A percentile compares a stretch with the other conserved stretches of the same genome.
These are phyloP conservation scores for Trichoderma endophyticum DNA, from an alignment of 2,329 filamentous ascomycete species.

Conservation along the genomic window DNA sequence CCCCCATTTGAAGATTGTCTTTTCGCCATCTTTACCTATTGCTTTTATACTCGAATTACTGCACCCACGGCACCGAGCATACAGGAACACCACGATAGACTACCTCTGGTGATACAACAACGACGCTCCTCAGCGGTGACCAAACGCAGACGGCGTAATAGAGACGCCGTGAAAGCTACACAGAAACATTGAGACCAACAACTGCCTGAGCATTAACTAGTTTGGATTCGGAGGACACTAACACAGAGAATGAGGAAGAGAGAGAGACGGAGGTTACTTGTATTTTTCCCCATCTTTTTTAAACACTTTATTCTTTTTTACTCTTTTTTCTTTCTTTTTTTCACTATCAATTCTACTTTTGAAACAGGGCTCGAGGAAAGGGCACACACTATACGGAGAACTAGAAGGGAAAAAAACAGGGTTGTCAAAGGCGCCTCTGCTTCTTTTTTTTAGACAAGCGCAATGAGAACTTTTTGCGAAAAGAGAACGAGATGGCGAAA, in stretches of 20 bases:
- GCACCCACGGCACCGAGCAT: not conserved
- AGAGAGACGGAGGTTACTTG: not conserved
- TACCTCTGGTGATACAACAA: not conserved
- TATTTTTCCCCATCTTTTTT: not conserved
- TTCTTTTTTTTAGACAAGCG: not conserved
- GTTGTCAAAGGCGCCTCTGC: not conserved
- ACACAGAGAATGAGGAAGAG: not conserved
- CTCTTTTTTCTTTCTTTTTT: not conserved
- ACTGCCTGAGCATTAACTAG: not conserved
- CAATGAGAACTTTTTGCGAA: not conserved
- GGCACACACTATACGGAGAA: not conserved
- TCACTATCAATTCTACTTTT: not conserved
- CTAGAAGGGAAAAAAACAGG: not conserved
- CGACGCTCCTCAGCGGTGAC: not conserved
- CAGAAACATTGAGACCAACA: not conserved
- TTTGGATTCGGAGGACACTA: not conserved
- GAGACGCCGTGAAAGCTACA: not conserved
- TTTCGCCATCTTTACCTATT: not conserved
- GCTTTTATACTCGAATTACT: not conserved
- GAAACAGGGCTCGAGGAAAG: not conserved
- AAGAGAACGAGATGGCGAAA: not conserved
- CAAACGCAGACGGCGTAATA: not conserved
- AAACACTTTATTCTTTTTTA: not conserved
- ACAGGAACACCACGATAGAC: not conserved
- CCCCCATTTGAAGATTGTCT: not conserved